Conservation (phyloP, 441 rosid genomes). For the Biscutella auriculata region DNA sequence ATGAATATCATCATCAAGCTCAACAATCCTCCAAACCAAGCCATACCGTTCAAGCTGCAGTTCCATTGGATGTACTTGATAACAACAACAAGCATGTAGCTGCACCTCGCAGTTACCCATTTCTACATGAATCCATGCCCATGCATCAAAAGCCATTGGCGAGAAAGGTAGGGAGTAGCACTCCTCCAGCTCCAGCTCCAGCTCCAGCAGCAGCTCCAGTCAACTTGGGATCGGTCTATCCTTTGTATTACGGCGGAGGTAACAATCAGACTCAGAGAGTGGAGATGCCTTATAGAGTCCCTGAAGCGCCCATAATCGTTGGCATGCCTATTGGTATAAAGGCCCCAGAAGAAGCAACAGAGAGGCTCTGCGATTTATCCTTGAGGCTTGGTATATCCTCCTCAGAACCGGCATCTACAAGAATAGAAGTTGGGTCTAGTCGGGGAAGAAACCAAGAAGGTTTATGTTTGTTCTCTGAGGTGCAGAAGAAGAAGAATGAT, state of each 20-base stretch:
- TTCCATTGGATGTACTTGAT: conserved; percentile 2
- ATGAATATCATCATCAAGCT: conserved; percentile 18
- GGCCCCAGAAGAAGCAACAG: conserved; percentile 25
- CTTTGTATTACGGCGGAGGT: conserved; percentile 31
- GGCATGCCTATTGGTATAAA: conserved; percentile 31
- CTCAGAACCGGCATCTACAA: conserved; percentile 30
- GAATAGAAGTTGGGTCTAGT: conserved; percentile 30
- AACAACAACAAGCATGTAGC: conserved; percentile 20
- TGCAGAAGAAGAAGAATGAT: conserved; percentile 29
- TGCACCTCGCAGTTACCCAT: conserved; percentile 30
- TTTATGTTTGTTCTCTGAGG: conserved; percentile 46
- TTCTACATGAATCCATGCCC: conserved; percentile 23
- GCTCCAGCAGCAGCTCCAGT: background rate
- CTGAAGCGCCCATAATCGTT: conserved; percentile 18
- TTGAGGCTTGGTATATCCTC: conserved; percentile 64
- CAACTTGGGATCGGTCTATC: conserved; percentile 30
- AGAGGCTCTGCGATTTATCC: conserved; percentile 58
- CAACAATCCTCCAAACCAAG: conserved; percentile 9
- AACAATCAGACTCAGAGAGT: conserved; percentile 16
- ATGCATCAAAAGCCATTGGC: conserved; percentile 24
- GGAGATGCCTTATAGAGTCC: conserved; percentile 15
- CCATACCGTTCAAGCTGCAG: background rate
- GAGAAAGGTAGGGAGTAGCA: conserved; percentile 25
- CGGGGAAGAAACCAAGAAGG: conserved; percentile 36
- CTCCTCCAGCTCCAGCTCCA: background rate